A percentile compares a stretch with the other conserved stretches of the same genome.
Conservation (phyloP, 192 early-diverging fungal genomes). For the Entomortierella lignicola region DNA sequence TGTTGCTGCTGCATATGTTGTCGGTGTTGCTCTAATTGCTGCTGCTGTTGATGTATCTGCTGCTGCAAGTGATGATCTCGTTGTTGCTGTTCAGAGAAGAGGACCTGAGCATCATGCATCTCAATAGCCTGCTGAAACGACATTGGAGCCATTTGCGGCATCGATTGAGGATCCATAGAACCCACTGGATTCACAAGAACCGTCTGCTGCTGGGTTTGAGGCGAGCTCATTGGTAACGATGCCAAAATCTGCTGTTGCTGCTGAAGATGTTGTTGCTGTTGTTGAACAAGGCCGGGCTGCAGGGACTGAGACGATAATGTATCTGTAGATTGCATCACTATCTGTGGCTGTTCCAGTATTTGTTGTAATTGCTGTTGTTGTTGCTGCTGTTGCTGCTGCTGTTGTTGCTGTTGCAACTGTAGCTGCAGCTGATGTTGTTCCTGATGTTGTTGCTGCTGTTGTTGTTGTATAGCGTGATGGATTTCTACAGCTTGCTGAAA, state of each 20-base stretch:
- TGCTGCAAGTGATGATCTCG: slow-evolving; percentile 18
- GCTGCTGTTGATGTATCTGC: slow-evolving; percentile 17
- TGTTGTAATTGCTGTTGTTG: slow-evolving; percentile 30
- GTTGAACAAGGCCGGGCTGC: slow-evolving; percentile 12
- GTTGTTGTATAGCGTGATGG: too few species aligned
- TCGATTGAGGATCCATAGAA: slow-evolving; percentile 16
- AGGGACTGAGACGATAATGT: slow-evolving; percentile 31
- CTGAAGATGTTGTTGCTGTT: slow-evolving; percentile 15
- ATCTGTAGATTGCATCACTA: slow-evolving; percentile 10
- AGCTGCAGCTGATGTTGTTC: slow-evolving; percentile 15
- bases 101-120: slow-evolving; percentile 12
- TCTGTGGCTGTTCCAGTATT: slow-evolving; percentile 16
- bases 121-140: slow-evolving; percentile 29
- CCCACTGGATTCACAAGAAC: slow-evolving; percentile 16
- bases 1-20: slow-evolving; percentile 24
- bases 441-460: slow-evolving; percentile 26
- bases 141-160: slow-evolving; percentile 14
- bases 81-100: slow-evolving; percentile 11
- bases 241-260: slow-evolving; percentile 18
- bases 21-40: slow-evolving; percentile 16
- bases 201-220: slow-evolving; percentile 10
- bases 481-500: too few species aligned
- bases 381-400: slow-evolving; percentile 18
- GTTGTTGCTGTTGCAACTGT: slow-evolving; percentile 22
- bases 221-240: slow-evolving; percentile 13